Conservation (phyloP, 2,329 filamentous ascomycete species). For the Ceratocystiopsis sp. region DNA sequence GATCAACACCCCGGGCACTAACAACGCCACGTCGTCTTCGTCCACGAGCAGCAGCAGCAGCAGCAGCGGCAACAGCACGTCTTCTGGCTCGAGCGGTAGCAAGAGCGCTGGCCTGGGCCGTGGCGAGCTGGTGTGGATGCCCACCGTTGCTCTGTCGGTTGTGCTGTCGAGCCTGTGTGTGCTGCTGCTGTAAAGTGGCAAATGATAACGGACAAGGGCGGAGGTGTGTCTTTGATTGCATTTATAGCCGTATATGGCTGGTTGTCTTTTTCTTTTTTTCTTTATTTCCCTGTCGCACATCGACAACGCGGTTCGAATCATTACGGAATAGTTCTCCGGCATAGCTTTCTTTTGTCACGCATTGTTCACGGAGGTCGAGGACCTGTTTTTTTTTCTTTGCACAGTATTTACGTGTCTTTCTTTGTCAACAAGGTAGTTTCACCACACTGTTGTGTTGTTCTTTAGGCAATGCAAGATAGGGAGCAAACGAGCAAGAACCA, state of each 20-base stretch:
- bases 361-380: too few relatives aligned
- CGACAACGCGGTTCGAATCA: too few relatives aligned
- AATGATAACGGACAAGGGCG: not conserved
- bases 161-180: conserved; percentile 4
- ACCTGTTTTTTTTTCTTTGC: too few relatives aligned
- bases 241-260: not conserved
- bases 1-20: conserved; percentile 29
- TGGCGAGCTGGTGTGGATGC: conserved; percentile 3
- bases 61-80: not conserved
- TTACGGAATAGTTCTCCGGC: too few relatives aligned
- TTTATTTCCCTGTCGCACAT: not conserved
- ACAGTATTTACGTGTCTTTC: too few relatives aligned
- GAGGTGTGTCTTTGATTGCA: not conserved
- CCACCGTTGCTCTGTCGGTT: conserved; percentile 1
- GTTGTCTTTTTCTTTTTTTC: not conserved
- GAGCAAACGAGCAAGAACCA: too few relatives aligned
- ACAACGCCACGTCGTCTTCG: conserved; percentile 12
- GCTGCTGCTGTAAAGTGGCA: conserved; percentile 2
- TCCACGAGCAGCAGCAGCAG: not conserved
- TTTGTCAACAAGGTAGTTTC: too few relatives aligned
- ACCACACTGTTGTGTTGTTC: too few relatives aligned
- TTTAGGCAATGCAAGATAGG: too few relatives aligned
- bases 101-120: conserved; percentile 11
- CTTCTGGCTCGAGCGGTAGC: conserved; percentile 1
- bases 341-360: too few relatives aligned